Evolutionary conservation across 1,284 basidiomycete species (phyloP), one percentile per base, ranked within the genome.

Genomic region (Sporisorium iseilematis-ciliati): DNA sequence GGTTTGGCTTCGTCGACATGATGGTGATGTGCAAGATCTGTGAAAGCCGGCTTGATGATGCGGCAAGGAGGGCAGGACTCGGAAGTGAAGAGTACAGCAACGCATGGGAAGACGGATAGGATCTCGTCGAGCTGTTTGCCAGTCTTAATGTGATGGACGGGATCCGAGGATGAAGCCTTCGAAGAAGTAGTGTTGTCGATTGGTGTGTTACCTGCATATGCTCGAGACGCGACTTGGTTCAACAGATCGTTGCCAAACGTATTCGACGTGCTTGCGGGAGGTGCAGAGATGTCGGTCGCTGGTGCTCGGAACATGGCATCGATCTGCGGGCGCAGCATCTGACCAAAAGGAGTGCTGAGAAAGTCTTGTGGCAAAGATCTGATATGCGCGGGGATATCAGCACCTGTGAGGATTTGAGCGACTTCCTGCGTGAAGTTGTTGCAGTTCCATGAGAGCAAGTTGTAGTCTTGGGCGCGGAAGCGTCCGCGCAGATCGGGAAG

Each of bases 291-390:
- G 18, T 45, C 45, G 7, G 46, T 33, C n/a, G 55, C 26, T 6
- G 72, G 62, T 2, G 54, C 55, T 48, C 66, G 57, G 58, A 79
- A 78, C 76, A 78, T 78, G 60, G 75, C 57, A 80, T 96, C 94
- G 70, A 97, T 95, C 43, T 91, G 93, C 0, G 94, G 94, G 1
- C 91, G 89, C 42, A 96, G 88, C 3, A 91, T 90, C n/a, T 90
- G 90, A 7, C 94, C 95, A 70, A 97, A 93, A 0, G 94, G 93
- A 0, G 94, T 96, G 0, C 92, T 91, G 23, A 97, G 89, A 85
- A 97, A 95, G 78, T 96, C 93, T 11, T 90, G 89, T 0, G 94
- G 93, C 10, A 73, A 46, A 3, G 57, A 70, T 10, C 68, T 58
- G 20, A 85, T 85, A 46, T 85, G 80, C 7, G 57, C 59, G 4